These are phyloP conservation scores for Beauveria australis DNA, from an alignment of 2,329 filamentous ascomycete genomes.

Conservation along the genomic window DNA sequence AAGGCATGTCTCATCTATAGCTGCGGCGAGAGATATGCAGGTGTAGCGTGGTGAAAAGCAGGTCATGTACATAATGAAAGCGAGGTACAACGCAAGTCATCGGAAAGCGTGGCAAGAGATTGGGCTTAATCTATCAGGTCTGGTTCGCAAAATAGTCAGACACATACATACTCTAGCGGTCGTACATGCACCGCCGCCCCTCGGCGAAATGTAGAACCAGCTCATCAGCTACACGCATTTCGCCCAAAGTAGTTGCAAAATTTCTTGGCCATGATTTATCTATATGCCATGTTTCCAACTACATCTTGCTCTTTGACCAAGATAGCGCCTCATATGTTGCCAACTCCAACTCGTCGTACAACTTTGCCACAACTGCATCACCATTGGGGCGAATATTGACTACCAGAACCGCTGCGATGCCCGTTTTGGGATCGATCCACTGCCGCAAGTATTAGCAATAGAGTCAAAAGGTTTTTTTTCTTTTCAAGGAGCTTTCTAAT, in stretches of 20 bases:
- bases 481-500: not conserved
- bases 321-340: conserved; percentile 25
- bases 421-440: conserved; percentile 30
- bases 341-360: conserved; percentile 32
- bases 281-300: not conserved
- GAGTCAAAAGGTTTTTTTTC: not conserved
- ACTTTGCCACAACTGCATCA: conserved; percentile 25
- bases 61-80: too few species aligned
- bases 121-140: too few species aligned
- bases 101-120: too few species aligned
- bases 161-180: not conserved
- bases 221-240: not conserved
- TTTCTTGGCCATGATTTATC: too few species aligned
- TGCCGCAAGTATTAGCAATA: conserved; percentile 7
- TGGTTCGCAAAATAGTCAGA: too few species aligned
- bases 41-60: too few species aligned
- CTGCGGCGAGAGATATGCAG: too few species aligned
- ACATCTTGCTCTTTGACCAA: not conserved
- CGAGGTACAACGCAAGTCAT: too few species aligned
- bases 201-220: too few species aligned
- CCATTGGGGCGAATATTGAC: conserved; percentile 30
- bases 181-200: not conserved
- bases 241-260: not conserved
- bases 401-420: conserved; percentile 32
- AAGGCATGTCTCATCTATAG: too few species aligned